Conservation (phyloP, 768 basidiomycete genomes). For the Pleurotus giganteus region DNA sequence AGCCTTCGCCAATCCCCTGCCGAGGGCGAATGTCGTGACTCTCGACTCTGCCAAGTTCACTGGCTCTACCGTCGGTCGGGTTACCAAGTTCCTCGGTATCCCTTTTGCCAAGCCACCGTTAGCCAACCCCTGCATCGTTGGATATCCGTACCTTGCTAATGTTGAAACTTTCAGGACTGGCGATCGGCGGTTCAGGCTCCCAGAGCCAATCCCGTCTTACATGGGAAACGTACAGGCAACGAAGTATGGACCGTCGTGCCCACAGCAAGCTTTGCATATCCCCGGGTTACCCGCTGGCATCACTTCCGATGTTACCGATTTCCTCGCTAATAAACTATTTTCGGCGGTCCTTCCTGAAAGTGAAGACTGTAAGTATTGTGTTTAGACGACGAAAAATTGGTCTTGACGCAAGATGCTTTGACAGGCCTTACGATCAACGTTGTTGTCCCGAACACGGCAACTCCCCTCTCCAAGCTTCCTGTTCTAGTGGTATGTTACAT, state of each 20-base stretch:
- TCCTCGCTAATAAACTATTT: conserved; percentile 27
- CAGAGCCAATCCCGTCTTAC: conserved; percentile 25
- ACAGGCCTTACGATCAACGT: conserved; percentile 55
- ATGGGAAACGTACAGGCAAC: conserved; percentile 26
- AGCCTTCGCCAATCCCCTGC: conserved; percentile 18
- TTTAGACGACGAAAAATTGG: not conserved
- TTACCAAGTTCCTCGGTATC: conserved; percentile 47
- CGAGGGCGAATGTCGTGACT: conserved; percentile 31
- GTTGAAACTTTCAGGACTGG: not conserved
- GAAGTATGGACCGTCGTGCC: conserved; percentile 31
- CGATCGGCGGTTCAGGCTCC: conserved; percentile 22
- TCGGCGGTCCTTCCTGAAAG: conserved; percentile 27
- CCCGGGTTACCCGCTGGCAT: conserved; percentile 34
- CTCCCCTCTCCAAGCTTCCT: conserved; percentile 42
- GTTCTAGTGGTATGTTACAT: conserved; percentile 47
- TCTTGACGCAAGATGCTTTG: not conserved
- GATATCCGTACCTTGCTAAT: not conserved
- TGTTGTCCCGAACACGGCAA: conserved; percentile 39
- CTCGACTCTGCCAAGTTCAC: conserved; percentile 44
- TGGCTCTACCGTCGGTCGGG: conserved; percentile 31
- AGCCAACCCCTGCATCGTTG: conserved; percentile 15
- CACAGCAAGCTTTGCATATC: conserved; percentile 39
- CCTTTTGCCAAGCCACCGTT: conserved; percentile 58
- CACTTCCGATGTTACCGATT: conserved; percentile 30
- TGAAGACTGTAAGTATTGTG: conserved; percentile 46